A percentile compares a stretch with the other conserved stretches of the same genome.
These are phyloP conservation scores for Lachnellula arida DNA, from an alignment of 2,329 filamentous ascomycete genomes.

Conservation along the genomic window DNA sequence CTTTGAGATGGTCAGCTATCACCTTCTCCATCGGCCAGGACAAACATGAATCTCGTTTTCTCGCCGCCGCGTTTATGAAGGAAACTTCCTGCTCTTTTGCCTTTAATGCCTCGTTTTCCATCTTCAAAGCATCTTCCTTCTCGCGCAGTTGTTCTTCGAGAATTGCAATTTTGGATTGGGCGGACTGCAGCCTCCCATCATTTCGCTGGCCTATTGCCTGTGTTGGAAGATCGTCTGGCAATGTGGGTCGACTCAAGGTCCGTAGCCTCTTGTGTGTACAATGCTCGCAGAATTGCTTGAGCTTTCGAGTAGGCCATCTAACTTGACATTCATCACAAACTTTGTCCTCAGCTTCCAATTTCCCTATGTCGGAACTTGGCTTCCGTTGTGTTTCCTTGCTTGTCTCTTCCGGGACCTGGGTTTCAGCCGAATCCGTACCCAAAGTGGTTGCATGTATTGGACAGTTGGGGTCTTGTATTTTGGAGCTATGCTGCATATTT, in stretches of 20 bases:
- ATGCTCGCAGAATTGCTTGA: not conserved
- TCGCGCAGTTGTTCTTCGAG: not conserved
- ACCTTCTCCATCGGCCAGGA: not conserved
- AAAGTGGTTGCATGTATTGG: too few relatives aligned
- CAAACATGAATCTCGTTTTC: not conserved
- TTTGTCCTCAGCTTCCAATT: not conserved
- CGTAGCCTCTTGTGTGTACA: not conserved
- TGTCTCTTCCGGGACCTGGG: too few relatives aligned
- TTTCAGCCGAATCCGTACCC: too few relatives aligned
- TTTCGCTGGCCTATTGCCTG: not conserved
- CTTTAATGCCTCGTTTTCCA: not conserved
- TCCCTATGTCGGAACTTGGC: not conserved
- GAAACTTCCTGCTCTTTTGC: not conserved
- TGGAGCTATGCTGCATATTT: too few relatives aligned
- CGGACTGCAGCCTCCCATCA: not conserved
- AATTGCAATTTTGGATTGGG: not conserved
- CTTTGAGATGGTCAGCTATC: not conserved
- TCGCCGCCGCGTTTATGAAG: not conserved
- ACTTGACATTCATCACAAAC: not conserved
- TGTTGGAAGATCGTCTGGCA: not conserved
- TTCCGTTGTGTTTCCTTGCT: too few relatives aligned
- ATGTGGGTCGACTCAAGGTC: not conserved
- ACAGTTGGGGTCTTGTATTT: too few relatives aligned
- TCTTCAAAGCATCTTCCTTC: not conserved
- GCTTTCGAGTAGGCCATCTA: not conserved